Conservation (phyloP, 257 asterid species). For the Marsdenia floribunda region DNA sequence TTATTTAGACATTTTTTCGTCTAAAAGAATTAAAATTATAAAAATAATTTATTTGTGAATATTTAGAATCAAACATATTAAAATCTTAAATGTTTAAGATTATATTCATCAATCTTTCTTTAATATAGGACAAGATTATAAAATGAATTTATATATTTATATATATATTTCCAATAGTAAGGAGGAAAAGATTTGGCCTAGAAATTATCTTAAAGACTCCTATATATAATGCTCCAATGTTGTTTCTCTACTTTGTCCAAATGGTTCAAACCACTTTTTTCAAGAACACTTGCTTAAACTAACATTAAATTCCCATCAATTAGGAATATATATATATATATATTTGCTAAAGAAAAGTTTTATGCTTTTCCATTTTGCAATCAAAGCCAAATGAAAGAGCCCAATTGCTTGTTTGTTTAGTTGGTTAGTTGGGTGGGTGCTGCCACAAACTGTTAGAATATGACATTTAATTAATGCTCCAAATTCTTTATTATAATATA, state of each 20-base stretch:
- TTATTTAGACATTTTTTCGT: no score
- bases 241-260: neutral
- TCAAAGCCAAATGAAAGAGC: neutral
- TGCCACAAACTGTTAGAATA: neutral
- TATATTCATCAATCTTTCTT: no score
- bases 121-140: no score
- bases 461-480: neutral
- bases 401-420: neutral
- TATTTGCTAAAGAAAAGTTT: neutral
- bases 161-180: no score
- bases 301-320: constrained; percentile 17
- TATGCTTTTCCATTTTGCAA: neutral
- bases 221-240: neutral
- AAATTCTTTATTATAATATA: neutral
- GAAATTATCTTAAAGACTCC: neutral
- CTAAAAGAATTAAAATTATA: no score
- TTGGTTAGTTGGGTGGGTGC: neutral
- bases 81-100: no score
- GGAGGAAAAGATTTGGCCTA: constrained; percentile 3
- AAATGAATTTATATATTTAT: no score
- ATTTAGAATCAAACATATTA: no score
- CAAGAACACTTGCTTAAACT: neutral
- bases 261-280: neutral
- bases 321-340: neutral
- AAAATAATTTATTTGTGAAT: no score